Evolutionary conservation across 129 eudicot species (phyloP), one percentile per base, ranked within the genome.

Genomic region (Centaurea solstitialis): DNA sequence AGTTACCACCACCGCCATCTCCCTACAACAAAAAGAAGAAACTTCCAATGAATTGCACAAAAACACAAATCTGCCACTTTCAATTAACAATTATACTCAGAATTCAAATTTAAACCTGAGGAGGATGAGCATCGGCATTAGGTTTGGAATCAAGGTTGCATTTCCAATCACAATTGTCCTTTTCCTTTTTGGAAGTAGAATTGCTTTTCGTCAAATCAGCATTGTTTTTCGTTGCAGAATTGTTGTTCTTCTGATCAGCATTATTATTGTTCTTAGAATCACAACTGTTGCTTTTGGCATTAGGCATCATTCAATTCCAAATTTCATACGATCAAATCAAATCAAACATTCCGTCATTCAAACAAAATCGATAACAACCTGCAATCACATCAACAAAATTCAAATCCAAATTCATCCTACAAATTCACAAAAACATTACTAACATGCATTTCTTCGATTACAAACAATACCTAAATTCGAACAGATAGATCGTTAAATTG

Each of bases 1-100:
- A 47, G 77, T 82, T 77, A 76, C 85, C 86, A 41, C 84, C 75
- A 41, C 80, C 86, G 6, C 78, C 84, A 33, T 84, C 84, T 72
- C 82, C 89, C 92, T 86, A 24, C 57, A 68, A 41, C 20, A 38
- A 28, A 70, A 82, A 23, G 47, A 40, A 20, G 20, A 73, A 18
- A 37, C 59, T 35, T 23, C 3, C 59, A 67, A 2, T 11, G 6
- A 35, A 68, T 24, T 35, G n/a, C n/a, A n/a, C n/a, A n/a, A 11
- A 45, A 45, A 45, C 57, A 45, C n/a, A 45, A 45, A 45, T 10
- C 3, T 47, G 61, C 61, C 61, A 47, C 61, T 47, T 47, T 5
- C 64, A 53, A 53, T 53, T 0, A 53, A 53, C 64, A 17, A 4
- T 21, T 7, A 47, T 47, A 47, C 39, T 79, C 7, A n/a, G 37